Evolutionary conservation across 2,329 filamentous ascomycete species (phyloP).

Genomic region (Epichloe elymi): DNA sequence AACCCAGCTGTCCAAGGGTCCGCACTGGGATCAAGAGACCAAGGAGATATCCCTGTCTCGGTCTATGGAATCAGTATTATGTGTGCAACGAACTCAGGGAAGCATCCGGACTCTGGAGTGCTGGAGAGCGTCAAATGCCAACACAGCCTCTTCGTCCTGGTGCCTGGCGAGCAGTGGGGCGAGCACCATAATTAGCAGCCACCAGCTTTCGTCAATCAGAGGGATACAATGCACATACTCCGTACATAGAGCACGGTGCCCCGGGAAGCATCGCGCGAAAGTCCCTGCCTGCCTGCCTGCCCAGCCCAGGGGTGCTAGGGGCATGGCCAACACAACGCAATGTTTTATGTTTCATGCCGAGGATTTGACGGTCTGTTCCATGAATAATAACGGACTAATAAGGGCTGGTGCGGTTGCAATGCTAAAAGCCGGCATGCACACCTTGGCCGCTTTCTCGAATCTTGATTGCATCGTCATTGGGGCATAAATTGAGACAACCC

Average conservation of each 20-base stretch:
- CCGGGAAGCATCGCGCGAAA: conserved; percentile 3
- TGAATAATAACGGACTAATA: too few species aligned
- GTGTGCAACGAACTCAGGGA: too few species aligned
- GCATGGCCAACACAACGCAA: too few species aligned
- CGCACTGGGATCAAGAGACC: neutral
- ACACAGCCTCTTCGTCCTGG: conserved; percentile 1
- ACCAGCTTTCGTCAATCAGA: neutral
- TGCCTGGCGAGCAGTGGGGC: conserved; percentile 3
- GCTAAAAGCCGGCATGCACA: neutral
- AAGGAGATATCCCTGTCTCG: neutral
- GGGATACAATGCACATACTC: too few species aligned
- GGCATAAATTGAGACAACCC: neutral
- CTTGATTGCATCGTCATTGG: neutral
- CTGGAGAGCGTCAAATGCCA: too few species aligned
- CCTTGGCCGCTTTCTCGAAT: neutral
- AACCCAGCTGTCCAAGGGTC: neutral
- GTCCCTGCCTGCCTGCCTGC: neutral
- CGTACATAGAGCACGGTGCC: neutral
- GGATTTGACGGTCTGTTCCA: neutral
- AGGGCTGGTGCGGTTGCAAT: neutral
- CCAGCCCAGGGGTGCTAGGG: neutral
- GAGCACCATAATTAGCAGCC: neutral
- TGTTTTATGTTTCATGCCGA: neutral
- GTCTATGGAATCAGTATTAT: too few species aligned
- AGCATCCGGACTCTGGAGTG: too few species aligned